A percentile compares a stretch with the other conserved stretches of the same genome.
Evolutionary conservation across 495 filamentous ascomycete genomes (phyloP).

Genomic region (Barbatosphaeria neglecta): DNA sequence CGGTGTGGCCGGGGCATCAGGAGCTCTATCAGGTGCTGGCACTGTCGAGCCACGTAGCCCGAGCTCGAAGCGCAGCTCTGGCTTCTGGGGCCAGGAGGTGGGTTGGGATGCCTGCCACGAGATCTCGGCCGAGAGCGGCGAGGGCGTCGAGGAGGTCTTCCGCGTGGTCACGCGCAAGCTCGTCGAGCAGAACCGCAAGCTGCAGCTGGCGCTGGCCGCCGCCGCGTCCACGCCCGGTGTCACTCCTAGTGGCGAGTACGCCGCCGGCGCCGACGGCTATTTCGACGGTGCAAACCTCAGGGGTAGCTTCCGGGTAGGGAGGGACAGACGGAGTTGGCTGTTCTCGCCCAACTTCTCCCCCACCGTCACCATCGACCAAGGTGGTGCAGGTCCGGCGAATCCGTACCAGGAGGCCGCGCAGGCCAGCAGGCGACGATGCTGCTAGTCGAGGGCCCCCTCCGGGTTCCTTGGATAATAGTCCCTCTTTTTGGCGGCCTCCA

Average conservation of each 20-base stretch:
- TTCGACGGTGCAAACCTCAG: slow-evolving; percentile 33
- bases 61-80: slow-evolving; percentile 65
- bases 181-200: slow-evolving; percentile 77
- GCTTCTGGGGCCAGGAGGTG: slow-evolving; percentile 84
- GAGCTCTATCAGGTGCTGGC: background rate
- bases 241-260: slow-evolving; percentile 9
- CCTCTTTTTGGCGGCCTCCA: no score
- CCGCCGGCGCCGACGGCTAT: slow-evolving; percentile 22
- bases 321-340: slow-evolving; percentile 53
- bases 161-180: slow-evolving; percentile 87
- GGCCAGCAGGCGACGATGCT: slow-evolving; percentile 34
- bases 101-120: slow-evolving; percentile 97
- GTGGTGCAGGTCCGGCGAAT: slow-evolving; percentile 12
- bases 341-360: slow-evolving; percentile 41
- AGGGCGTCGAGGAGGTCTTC: slow-evolving; percentile 96
- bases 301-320: slow-evolving; percentile 51
- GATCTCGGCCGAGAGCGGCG: slow-evolving; percentile 85
- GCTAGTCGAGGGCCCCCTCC: slow-evolving; percentile 17
- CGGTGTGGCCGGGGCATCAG: no score
- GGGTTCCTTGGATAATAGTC: no score
- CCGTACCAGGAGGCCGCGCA: slow-evolving; percentile 14
- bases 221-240: slow-evolving; percentile 28
- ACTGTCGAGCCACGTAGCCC: slow-evolving; percentile 46
- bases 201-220: slow-evolving; percentile 40
- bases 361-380: slow-evolving; percentile 30